phyloP scores from a whole-genome alignment of 192 early-diverging fungal species.

The Podila minutissima region DNA sequence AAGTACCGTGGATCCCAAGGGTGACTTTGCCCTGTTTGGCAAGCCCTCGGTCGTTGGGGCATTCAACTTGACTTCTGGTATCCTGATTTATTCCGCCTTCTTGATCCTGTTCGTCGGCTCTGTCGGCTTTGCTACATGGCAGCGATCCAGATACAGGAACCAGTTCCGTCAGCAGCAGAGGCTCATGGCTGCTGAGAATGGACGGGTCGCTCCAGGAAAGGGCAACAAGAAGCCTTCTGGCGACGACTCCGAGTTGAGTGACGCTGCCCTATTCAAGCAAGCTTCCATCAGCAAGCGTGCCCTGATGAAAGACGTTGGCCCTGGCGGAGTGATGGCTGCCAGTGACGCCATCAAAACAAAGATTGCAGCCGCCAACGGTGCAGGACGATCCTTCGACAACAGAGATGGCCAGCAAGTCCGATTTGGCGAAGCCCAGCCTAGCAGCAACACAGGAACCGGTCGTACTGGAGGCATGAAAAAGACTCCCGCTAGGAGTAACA shows the following conservation, averaged over 20 bases:
- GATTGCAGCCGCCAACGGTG: slow-evolving; percentile 39
- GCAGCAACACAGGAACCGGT: slow-evolving; percentile 12
- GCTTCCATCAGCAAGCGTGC: slow-evolving; percentile 48
- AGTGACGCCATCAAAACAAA: slow-evolving; percentile 21
- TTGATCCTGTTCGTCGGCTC: slow-evolving; percentile 21
- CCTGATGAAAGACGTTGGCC: slow-evolving; percentile 41
- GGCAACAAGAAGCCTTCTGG: slow-evolving; percentile 5
- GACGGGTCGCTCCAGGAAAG: slow-evolving; percentile 12
- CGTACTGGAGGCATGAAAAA: slow-evolving; percentile 48
- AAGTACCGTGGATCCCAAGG: slow-evolving; percentile 19
- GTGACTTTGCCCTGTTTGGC: slow-evolving; percentile 36
- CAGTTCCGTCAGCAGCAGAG: slow-evolving; percentile 33
- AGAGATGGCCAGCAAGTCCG: slow-evolving; percentile 25
- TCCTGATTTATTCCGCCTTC: slow-evolving; percentile 36
- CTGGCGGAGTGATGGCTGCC: slow-evolving; percentile 12
- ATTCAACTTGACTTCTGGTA: slow-evolving; percentile 42
- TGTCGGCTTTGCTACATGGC: slow-evolving; percentile 35
- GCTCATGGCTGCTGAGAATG: slow-evolving; percentile 18
- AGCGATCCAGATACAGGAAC: slow-evolving; percentile 31
- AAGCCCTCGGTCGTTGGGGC: slow-evolving; percentile 26
- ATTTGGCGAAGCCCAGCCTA: slow-evolving; percentile 19
- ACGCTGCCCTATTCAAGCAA: slow-evolving; percentile 43
- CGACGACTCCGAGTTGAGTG: slow-evolving; percentile 19
- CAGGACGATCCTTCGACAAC: slow-evolving; percentile 40
- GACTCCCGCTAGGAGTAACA: background rate